Percentiles rank a stretch among this genome's conserved stretches.
Conservation (phyloP, 108 stramenopile genomes). For the Discostella stelligeroides region DNA sequence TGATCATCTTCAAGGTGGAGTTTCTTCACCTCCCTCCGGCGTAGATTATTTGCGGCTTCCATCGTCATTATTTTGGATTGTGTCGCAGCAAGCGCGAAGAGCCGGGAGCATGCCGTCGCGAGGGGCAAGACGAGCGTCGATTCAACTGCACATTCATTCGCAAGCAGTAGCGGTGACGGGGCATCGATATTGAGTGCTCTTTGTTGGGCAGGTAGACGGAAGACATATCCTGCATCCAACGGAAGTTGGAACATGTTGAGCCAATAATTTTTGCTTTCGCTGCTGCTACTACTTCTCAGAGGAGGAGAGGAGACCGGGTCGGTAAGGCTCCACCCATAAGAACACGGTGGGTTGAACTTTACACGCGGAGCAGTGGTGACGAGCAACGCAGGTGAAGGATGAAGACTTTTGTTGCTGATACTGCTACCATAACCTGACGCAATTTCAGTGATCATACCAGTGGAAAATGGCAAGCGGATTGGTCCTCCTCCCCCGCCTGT, state of each 20-base stretch:
- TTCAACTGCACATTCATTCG: slow-evolving; percentile 79
- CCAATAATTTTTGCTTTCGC: slow-evolving; percentile 2
- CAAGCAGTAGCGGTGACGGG: slow-evolving; percentile 42
- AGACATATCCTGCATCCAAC: slow-evolving; percentile 73
- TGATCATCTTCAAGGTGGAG: slow-evolving; percentile 12
- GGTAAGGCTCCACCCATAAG: slow-evolving; percentile 73
- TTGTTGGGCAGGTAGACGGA: slow-evolving; percentile 9
- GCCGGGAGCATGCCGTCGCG: slow-evolving; percentile 61
- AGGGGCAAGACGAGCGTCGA: slow-evolving; percentile 76
- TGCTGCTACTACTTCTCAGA: not conserved
- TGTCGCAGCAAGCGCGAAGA: slow-evolving; percentile 52
- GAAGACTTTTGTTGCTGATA: too few relatives aligned
- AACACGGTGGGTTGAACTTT: slow-evolving; percentile 61
- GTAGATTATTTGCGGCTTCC: slow-evolving; percentile 38
- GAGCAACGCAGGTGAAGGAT: slow-evolving; percentile 12
- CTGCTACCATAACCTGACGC: not conserved
- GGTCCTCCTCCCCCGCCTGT: not conserved
- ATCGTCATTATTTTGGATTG: slow-evolving; percentile 63
- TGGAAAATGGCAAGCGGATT: slow-evolving; percentile 26
- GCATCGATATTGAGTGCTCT: not conserved
- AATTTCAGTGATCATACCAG: slow-evolving; percentile 39
- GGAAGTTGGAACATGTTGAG: slow-evolving; percentile 62
- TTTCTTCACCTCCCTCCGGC: slow-evolving; percentile 22
- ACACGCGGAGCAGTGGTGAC: slow-evolving; percentile 23
- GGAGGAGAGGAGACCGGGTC: slow-evolving; percentile 58